Evolutionary conservation across 768 basidiomycete species (phyloP), one percentile per base, ranked within the genome.

Genomic region (Tulasnella sp.): DNA sequence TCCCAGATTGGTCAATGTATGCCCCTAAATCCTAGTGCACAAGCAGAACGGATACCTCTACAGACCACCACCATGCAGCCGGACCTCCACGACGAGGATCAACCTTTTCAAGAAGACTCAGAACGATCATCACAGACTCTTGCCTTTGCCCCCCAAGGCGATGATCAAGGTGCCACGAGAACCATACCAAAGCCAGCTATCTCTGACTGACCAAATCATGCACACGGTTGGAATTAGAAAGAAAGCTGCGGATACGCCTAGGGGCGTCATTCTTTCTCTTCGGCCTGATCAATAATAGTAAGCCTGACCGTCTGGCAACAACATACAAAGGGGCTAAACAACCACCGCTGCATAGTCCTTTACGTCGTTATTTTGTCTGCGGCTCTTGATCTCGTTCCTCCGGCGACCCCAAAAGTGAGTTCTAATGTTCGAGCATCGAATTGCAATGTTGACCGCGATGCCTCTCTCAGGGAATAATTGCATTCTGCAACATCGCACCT

Each of bases 291-390:
- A 98, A 98, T 84, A 97, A 98, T 83, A 95, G 95, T 93, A 77
- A 39, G 85, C 76, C 75, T 24, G 27, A 71, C 19, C 24, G 21
- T 31, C 73, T 36, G 6, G 52, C 16, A 34, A 8, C 72, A 38
- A 4, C 38, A 44, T 24, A 36, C 27, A 38, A 6, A 62, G 46
- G 48, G 18, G 31, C 24, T 27, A 24, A 75, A 34, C 16, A 75
- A n/a, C 39, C 31, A 80, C 2, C n/a, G 27, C n/a, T 21, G 3
- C 24, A 12, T 81, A 96, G 96, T 98, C 6, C 88, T 97, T 79
- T 98, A 99, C 85, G 97, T 99, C 48, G 93, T 99, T 80, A 98
- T 99, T 81, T 90, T 99, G 27, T 97, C 95, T 1, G 97, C 97
- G 8, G 98, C 98, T 1, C 87, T 98, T 4, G 98, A 99, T 83